Evolutionary conservation across 2,329 filamentous ascomycete species (phyloP).

Genomic region (Fusarium kyushuense): DNA sequence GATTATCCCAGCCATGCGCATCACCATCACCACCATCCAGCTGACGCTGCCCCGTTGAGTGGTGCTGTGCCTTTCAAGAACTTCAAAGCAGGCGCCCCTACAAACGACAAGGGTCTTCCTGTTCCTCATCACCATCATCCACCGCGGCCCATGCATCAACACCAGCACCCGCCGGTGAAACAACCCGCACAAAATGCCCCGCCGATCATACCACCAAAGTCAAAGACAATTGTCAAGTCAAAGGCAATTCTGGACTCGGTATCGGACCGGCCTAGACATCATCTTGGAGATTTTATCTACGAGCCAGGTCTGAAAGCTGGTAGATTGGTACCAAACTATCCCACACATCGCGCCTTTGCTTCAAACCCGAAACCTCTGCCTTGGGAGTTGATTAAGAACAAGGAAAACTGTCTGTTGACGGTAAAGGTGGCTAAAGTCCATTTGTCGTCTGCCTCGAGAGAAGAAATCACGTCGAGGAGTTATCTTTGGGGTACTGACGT

Average conservation of each 20-base stretch:
- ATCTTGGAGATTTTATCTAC: slow-evolving; percentile 89
- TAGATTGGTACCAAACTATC: slow-evolving; percentile 58
- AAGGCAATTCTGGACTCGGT: slow-evolving; percentile 79
- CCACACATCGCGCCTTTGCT: slow-evolving; percentile 58
- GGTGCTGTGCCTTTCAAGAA: slow-evolving; percentile 62
- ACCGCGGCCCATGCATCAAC: slow-evolving; percentile 50
- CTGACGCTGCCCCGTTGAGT: slow-evolving; percentile 59
- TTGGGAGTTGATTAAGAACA: slow-evolving; percentile 75
- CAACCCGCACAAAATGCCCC: slow-evolving; percentile 38
- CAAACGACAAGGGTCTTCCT: slow-evolving; percentile 56
- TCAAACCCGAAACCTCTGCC: slow-evolving; percentile 79
- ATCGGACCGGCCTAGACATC: slow-evolving; percentile 76
- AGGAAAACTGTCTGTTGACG: slow-evolving; percentile 91
- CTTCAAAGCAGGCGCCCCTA: slow-evolving; percentile 61
- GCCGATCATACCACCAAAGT: slow-evolving; percentile 64
- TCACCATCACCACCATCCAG: slow-evolving; percentile 66
- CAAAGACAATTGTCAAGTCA: slow-evolving; percentile 75
- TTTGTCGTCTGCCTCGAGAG: slow-evolving; percentile 75
- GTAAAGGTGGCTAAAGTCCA: slow-evolving; percentile 87
- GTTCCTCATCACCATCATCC: slow-evolving; percentile 64
- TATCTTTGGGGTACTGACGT: slow-evolving; percentile 94
- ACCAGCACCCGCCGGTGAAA: slow-evolving; percentile 45
- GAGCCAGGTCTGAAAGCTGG: slow-evolving; percentile 71
- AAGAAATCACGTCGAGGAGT: slow-evolving; percentile 84
- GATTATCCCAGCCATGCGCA: slow-evolving; percentile 62